phyloP scores from a whole-genome alignment of 257 asterid genomes.

The Rhazya stricta region DNA sequence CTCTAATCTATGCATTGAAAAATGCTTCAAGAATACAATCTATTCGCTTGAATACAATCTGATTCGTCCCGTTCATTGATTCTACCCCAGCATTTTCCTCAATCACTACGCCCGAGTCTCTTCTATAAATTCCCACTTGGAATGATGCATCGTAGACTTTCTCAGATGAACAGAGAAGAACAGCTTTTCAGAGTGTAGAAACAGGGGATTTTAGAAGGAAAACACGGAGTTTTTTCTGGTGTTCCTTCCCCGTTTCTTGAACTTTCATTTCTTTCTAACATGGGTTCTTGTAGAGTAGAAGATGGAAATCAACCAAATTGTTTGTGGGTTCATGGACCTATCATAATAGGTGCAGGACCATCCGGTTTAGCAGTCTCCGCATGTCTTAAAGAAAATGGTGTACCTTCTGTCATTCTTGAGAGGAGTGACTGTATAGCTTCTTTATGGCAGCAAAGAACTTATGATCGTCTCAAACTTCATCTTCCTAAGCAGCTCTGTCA shows the following conservation, averaged over 20 bases:
- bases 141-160: slow-evolving; percentile 11
- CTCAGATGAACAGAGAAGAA: not conserved
- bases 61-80: not conserved
- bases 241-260: not conserved
- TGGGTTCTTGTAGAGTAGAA: slow-evolving; percentile 37
- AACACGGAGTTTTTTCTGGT: not conserved
- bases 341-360: slow-evolving; percentile 87
- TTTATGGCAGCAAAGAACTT: slow-evolving; percentile 67
- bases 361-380: slow-evolving; percentile 94
- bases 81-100: not conserved
- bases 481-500: slow-evolving; percentile 73
- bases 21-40: not conserved
- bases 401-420: slow-evolving; percentile 64
- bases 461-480: slow-evolving; percentile 85
- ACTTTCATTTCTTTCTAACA: slow-evolving; percentile 6
- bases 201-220: slow-evolving; percentile 16
- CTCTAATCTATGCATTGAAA: slow-evolving; percentile 25
- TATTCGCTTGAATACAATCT: not conserved
- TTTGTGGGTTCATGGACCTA: slow-evolving; percentile 46
- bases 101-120: not conserved
- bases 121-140: slow-evolving; percentile 31
- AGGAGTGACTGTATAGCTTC: slow-evolving; percentile 73
- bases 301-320: slow-evolving; percentile 18
- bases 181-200: slow-evolving; percentile 18
- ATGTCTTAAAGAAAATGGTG: slow-evolving; percentile 57